Evolutionary conservation across 441 rosid species (phyloP).

Genomic region (Oxalis stricta): DNA sequence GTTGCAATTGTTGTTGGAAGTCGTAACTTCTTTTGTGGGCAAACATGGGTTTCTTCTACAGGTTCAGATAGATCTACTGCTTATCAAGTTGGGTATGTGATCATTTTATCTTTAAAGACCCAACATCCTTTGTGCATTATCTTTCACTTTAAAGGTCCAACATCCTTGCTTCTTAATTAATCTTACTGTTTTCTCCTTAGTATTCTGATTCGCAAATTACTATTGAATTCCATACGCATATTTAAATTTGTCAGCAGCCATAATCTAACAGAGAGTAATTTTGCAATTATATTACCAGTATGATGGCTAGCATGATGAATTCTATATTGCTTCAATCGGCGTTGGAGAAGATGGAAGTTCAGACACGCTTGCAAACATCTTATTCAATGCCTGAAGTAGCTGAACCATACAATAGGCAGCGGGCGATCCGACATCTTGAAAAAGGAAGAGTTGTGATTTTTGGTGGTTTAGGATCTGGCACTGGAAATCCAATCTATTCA

Average conservation of each 20-base stretch:
- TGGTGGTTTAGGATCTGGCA: conserved; percentile 74
- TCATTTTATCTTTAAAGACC: background rate
- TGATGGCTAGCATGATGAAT: conserved; percentile 96
- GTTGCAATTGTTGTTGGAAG: conserved; percentile 85
- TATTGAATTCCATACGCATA: no score
- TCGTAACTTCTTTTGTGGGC: conserved; percentile 76
- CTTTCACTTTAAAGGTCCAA: background rate
- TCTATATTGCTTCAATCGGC: conserved; percentile 80
- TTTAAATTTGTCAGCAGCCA: background rate
- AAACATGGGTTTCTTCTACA: conserved; percentile 61
- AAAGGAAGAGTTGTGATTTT: conserved; percentile 93
- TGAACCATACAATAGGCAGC: conserved; percentile 74
- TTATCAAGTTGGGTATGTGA: conserved; percentile 68
- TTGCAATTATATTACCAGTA: conserved; percentile 32
- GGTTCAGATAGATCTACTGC: conserved; percentile 75
- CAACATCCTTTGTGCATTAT: background rate
- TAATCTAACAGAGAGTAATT: conserved; percentile 6
- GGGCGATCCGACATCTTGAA: conserved; percentile 78
- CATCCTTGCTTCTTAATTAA: background rate
- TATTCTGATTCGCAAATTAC: background rate
- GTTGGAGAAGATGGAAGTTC: conserved; percentile 66
- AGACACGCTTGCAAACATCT: conserved; percentile 69
- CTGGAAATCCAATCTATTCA: conserved; percentile 74
- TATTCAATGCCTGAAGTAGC: conserved; percentile 56
- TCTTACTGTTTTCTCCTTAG: background rate